Evolutionary conservation across 257 asterid genomes (phyloP), one percentile per base, ranked within the genome.

Genomic region (Solanum raphanifolium): DNA sequence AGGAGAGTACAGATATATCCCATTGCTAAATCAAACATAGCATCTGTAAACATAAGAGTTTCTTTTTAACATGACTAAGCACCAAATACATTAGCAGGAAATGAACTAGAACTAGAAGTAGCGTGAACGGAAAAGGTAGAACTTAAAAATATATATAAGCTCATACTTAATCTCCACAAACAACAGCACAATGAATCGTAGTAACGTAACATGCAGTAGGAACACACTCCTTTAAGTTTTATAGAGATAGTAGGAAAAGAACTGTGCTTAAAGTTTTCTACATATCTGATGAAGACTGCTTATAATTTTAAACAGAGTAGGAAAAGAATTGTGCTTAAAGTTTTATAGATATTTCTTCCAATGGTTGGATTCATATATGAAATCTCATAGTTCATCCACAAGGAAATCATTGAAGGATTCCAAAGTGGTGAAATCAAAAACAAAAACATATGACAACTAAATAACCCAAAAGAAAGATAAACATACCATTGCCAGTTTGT

Each of bases 401-500:
- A 39, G 16, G 6, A 31, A 66, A 85, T 71, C 75, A 85, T 38
- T 25, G 65, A 39, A 58, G 39, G 65, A 65, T 16, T 25, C 29
- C 65, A 25, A 25, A 6, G 27, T 29, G 36, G 27, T 39, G 48
- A 39, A 52, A 41, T 78, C 71, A 36, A 84, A 85, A 20, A 16
- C 58, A 73, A 84, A 48, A 2, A 72, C 66, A 2, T 85, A 10
- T 85, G 43, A 48, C 31, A 76, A 9, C 46, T 85, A 72, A 29
- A 31, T 12, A n/a, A 46, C n/a, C 39, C 55, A 52, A 82, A 65
- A 46, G 83, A 74, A 79, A 71, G 75, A 78, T 69, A 72, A 69
- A 35, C 95, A 60, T 94, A 96, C 99, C 97, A 86, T 95, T 93
- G 87, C 98, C 98, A 87, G 95, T 92, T 91, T 92, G 96, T 85